These are phyloP conservation scores for Chlamydomonas sp. DNA, from an alignment of 139 green algal genomes.

Conservation along the genomic window DNA sequence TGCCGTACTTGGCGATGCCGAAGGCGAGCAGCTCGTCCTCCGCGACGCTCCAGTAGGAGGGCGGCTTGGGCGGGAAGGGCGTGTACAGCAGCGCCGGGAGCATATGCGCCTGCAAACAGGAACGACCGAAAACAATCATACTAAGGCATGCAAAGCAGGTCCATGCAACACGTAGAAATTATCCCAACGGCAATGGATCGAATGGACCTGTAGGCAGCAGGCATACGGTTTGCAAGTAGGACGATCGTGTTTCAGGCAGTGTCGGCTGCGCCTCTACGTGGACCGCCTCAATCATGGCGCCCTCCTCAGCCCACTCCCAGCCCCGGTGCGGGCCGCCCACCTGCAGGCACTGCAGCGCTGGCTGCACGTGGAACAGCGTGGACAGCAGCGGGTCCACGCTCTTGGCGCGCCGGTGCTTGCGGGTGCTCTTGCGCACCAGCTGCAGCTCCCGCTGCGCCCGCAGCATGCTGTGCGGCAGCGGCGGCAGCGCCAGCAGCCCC, in stretches of 20 bases:
- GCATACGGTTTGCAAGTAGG: too few species aligned
- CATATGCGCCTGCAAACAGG: constrained; percentile 26
- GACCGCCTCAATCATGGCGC: not conserved
- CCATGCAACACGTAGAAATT: too few species aligned
- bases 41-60: constrained; percentile 36
- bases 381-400: not conserved
- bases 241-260: too few species aligned
- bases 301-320: not conserved
- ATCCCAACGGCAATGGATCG: too few species aligned
- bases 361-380: not conserved
- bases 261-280: not conserved
- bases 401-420: constrained; percentile 15
- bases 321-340: not conserved
- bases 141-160: too few species aligned
- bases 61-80: constrained; percentile 3
- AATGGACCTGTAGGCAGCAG: too few species aligned
- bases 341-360: constrained; percentile 31
- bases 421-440: not conserved
- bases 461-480: not conserved
- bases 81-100: constrained; percentile 9
- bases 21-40: constrained; percentile 39
- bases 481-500: not conserved
- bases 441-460: constrained; percentile 23
- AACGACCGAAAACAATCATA: not conserved
- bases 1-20: constrained; percentile 6